These are phyloP conservation scores for Prunus fruticosa DNA, from an alignment of 306 rosid species.

Conservation along the genomic window DNA sequence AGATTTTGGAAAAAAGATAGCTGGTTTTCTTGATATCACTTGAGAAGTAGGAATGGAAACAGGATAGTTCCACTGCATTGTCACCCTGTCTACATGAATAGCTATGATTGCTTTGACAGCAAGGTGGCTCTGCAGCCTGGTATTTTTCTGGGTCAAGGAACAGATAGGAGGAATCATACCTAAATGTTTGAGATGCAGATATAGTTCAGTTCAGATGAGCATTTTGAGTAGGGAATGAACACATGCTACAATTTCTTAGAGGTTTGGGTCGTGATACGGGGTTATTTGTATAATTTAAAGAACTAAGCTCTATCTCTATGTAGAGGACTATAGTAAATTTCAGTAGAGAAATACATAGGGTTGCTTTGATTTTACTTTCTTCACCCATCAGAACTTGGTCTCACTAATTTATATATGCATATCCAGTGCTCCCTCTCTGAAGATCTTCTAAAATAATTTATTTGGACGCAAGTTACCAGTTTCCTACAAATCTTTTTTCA, in stretches of 20 bases:
- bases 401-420: background rate
- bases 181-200: conserved; percentile 29
- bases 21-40: background rate
- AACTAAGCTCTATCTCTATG: conserved; percentile 23
- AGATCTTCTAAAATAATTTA: no score
- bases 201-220: conserved; percentile 34
- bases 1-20: conserved; percentile 74
- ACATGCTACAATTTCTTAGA: conserved; percentile 8
- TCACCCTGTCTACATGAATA: conserved; percentile 17
- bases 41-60: conserved; percentile 27
- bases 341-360: conserved; percentile 21
- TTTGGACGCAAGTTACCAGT: no score
- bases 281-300: conserved; percentile 28
- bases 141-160: conserved; percentile 6
- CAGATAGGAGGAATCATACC: conserved; percentile 24
- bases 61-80: conserved; percentile 23
- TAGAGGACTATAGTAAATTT: conserved; percentile 29
- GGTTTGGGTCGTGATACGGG: conserved; percentile 35
- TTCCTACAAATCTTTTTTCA: no score
- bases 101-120: conserved; percentile 12
- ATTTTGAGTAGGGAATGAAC: conserved; percentile 16
- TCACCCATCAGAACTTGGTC: background rate
- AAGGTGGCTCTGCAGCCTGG: conserved; percentile 16
- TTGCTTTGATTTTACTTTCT: conserved; percentile 7
- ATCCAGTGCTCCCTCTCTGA: no score